Percentiles rank a stretch among this genome's conserved stretches.
phyloP scores from a whole-genome alignment of 352 stramenopile species.

The Phytophthora fragariae region DNA sequence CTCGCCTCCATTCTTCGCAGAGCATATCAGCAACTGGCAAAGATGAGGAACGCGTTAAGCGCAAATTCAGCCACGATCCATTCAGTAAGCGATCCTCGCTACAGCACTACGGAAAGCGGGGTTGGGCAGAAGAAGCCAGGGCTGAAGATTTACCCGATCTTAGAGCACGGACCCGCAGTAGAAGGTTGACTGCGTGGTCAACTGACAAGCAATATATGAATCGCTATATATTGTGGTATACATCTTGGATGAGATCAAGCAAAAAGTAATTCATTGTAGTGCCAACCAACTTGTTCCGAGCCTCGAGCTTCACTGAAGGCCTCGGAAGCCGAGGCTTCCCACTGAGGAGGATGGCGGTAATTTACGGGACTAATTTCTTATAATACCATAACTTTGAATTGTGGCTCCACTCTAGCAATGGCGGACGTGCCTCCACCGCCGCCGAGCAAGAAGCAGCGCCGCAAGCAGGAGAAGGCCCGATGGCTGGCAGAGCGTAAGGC shows the following conservation, averaged over 20 bases:
- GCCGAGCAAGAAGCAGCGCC: conserved; percentile 60
- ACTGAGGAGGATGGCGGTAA: too few species aligned
- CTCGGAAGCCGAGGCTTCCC: too few species aligned
- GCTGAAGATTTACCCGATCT: conserved; percentile 1
- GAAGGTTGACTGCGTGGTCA: background rate
- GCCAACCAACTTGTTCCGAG: too few species aligned
- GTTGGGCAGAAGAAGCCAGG: background rate
- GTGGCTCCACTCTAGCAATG: conserved; percentile 7
- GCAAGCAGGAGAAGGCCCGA: conserved; percentile 51
- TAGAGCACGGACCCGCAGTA: background rate
- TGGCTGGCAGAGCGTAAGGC: conserved; percentile 52
- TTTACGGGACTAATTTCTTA: background rate
- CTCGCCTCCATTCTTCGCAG: background rate
- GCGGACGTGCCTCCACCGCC: conserved; percentile 15
- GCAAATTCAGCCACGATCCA: background rate
- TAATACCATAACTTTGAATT: background rate
- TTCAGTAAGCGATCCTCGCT: background rate
- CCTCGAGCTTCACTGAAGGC: too few species aligned
- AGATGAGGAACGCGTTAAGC: background rate
- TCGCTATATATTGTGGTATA: too few species aligned
- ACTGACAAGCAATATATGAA: too few species aligned
- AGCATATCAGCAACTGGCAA: background rate
- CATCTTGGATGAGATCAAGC: too few species aligned
- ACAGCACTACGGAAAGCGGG: too few species aligned
- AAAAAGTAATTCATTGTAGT: too few species aligned